Base-by-base conservation (phyloP, 805 yeast species). In the Hanseniaspora lachancei region DNA sequence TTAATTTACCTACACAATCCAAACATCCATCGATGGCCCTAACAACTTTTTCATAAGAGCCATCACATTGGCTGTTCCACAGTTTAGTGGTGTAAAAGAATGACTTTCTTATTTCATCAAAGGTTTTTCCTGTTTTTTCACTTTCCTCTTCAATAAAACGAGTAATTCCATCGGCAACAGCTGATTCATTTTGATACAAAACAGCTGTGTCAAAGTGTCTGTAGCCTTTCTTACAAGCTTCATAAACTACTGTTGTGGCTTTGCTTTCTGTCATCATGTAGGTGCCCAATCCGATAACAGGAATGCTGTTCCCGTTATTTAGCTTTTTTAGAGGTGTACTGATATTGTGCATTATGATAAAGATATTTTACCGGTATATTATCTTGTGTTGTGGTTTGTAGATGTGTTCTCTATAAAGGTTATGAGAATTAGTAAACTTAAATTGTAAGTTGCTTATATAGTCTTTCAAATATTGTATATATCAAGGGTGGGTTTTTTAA, bases 121-220 rank as follows among this genome's bases (percentile, higher is more conserved):
- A 49, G 2, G 49, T 12, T 3, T n/a, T 12, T 58, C 72, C 76
- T 55, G 70, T 64, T 29, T 72, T 70, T 29, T 67, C 70, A 20
- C 74, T 73, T 56, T 74, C 71, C 54, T 75, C 78, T 38, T 71
- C 61, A 23, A 81, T 58, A 74, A 79, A 84, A 53, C 69, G 64
- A 20, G 72, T 66, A 46, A 84, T 77, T 5, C 84, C 93, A 49
- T 74, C 72, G 20, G 80, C 80, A 5, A 79, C 79, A 60, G 80
- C 84, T 16, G 60, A 60, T 64, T 84, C 87, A 68, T 86, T 86
- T 12, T 71, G 69, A 69, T 86, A 86, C n/a, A 67, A 66, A 10
- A 75, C 79, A 7, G 95, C 95, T 20, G 82, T 72, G 64, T 86
- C 93, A 57, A 86, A 70, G 62, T 82, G 91, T 60, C 93, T 76